Base-by-base conservation (phyloP, 495 filamentous ascomycete species). In the Geoglossum glabrum region DNA sequence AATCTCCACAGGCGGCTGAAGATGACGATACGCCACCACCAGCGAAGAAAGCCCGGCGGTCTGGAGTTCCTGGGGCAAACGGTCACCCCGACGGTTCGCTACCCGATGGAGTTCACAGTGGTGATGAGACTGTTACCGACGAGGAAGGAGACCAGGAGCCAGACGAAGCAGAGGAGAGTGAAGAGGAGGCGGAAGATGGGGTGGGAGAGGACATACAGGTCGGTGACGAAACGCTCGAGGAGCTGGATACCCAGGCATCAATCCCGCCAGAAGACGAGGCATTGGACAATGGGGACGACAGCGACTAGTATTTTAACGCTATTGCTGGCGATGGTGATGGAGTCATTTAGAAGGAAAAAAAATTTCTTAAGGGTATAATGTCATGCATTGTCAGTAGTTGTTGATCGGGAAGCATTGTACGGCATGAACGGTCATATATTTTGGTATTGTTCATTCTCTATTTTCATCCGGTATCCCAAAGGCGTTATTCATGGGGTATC, bases 41-140 rank as follows among this genome's bases (percentile, higher is more conserved):
- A n/a, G 59, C 59, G 8, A 60, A 60, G 40, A 60, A 60, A 52
- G 59, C 57, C 7, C 23, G 57, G 19, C 28, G 31, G n/a, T 38
- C 45, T 9, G 21, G 40, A 43, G 26, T 28, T 38, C 31, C 33
- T 38, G 45, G 30, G 43, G 52, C 30, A 63, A 79, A 79, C 17
- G 73, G 83, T 34, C 82, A 86, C 65, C 74, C 77, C 66, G 71
- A 78, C 57, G 78, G 79, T 65, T 60, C 58, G 9, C 61, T 64
- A 49, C 54, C 65, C 43, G 59, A 65, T 9, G 59, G 60, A 30
- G 54, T 11, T 27, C 21, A 43, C 26, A 49, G 30, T 21, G 30
- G 38, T 25, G 59, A 60, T 26, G 57, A 54, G 19, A 52, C 28
- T 19, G 38, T 51, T 15, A 52, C 59, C 45, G 23, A 65, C 49